phyloP scores from a whole-genome alignment of 768 basidiomycete species.

The Wakefieldia striispora region DNA sequence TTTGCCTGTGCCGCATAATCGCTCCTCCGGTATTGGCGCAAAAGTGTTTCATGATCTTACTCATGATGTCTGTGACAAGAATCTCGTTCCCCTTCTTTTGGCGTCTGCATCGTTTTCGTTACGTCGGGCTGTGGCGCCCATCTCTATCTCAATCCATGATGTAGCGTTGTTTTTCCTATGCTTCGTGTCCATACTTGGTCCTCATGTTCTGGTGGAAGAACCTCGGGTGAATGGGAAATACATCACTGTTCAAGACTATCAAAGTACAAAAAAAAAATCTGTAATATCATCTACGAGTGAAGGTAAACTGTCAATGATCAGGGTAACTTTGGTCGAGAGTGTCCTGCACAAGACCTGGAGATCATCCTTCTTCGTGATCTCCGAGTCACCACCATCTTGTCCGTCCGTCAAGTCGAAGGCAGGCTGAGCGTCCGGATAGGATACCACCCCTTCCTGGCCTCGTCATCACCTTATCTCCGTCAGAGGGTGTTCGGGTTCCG shows the following conservation, averaged over 20 bases:
- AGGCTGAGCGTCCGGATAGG: too few relatives aligned
- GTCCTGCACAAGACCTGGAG: too few relatives aligned
- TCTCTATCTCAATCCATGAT: not conserved
- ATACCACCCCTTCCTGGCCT: too few relatives aligned
- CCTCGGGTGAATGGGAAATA: constrained; percentile 7
- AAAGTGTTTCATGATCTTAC: not conserved
- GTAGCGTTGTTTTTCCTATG: constrained; percentile 4
- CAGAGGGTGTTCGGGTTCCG: too few relatives aligned
- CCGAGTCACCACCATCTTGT: too few relatives aligned
- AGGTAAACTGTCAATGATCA: too few relatives aligned
- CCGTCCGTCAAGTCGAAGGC: too few relatives aligned
- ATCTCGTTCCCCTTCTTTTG: not conserved
- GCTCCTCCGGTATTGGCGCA: constrained; percentile 1
- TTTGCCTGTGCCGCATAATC: constrained; percentile 20
- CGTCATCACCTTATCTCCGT: too few relatives aligned
- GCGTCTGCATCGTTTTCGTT: constrained; percentile 1
- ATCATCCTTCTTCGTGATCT: too few relatives aligned
- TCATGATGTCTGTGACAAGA: not conserved
- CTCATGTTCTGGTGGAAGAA: not conserved
- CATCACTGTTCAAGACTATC: not conserved
- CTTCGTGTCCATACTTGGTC: not conserved
- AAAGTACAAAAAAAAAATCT: too few relatives aligned
- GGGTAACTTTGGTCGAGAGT: too few relatives aligned
- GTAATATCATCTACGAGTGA: too few relatives aligned
- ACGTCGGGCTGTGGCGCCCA: not conserved